A percentile compares a stretch with the other conserved stretches of the same genome.
These are phyloP conservation scores for Basidiobolus meristosporus DNA, from an alignment of 371 early-diverging fungal species.

Conservation along the genomic window DNA sequence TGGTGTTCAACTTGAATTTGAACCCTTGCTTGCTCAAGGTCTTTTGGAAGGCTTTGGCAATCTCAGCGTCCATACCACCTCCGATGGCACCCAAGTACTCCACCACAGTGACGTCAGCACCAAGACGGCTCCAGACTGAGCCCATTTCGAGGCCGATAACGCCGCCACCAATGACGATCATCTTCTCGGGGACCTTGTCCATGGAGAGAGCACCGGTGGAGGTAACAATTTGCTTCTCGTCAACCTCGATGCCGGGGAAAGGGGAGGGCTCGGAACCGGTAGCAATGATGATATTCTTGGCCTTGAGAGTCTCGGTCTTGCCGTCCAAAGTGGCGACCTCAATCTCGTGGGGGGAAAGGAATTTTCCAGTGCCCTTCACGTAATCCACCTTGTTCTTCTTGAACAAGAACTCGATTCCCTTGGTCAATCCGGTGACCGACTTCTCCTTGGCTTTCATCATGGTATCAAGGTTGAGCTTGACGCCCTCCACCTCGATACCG, in stretches of 20 bases:
- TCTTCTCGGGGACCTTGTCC: constrained; percentile 84
- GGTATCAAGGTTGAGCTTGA: constrained; percentile 64
- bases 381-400: constrained; percentile 94
- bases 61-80: constrained; percentile 91
- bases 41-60: constrained; percentile 86
- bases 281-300: constrained; percentile 94
- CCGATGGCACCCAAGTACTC: constrained; percentile 89
- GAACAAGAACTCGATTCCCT: constrained; percentile 86
- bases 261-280: constrained; percentile 90
- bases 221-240: constrained; percentile 89
- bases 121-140: constrained; percentile 92
- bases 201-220: constrained; percentile 96
- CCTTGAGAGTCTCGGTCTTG: constrained; percentile 32
- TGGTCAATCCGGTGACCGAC: constrained; percentile 73
- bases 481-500: constrained; percentile 83
- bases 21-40: constrained; percentile 85
- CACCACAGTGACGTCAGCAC: constrained; percentile 88
- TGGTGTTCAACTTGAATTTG: constrained; percentile 94
- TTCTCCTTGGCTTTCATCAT: constrained; percentile 88
- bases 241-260: constrained; percentile 86
- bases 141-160: constrained; percentile 97
- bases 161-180: constrained; percentile 97
- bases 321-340: constrained; percentile 71
- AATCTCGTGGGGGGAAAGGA: constrained; percentile 59
- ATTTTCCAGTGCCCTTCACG: constrained; percentile 79